Conservation (phyloP, 2,329 filamentous ascomycete species). For the Diaporthe sp. region DNA sequence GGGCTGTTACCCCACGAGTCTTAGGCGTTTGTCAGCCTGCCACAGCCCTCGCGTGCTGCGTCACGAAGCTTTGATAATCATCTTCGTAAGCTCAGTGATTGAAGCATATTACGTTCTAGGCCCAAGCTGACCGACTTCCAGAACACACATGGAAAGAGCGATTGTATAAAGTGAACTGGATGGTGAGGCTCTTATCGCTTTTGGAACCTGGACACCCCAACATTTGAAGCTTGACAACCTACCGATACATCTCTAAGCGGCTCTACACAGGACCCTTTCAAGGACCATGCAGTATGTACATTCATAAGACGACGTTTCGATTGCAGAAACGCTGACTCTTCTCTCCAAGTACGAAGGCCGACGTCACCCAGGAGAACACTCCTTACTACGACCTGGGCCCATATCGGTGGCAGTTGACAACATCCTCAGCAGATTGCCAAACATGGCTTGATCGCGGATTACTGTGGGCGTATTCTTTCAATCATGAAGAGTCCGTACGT, state of each 20-base stretch:
- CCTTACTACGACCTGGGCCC: not conserved
- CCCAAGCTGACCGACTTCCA: not conserved
- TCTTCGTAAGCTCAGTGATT: not conserved
- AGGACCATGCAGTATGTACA: not conserved
- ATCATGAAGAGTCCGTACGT: not conserved
- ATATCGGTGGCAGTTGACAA: not conserved
- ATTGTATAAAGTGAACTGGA: not conserved
- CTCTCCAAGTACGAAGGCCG: not conserved
- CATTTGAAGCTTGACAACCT: no score
- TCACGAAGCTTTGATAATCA: not conserved
- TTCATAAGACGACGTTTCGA: not conserved
- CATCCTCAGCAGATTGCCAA: not conserved
- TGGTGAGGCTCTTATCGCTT: not conserved
- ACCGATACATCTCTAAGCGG: not conserved
- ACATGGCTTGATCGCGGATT: conserved; percentile 6
- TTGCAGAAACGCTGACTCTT: not conserved
- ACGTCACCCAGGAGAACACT: not conserved
- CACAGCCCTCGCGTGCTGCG: not conserved
- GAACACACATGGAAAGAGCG: not conserved
- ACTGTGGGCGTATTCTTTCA: not conserved
- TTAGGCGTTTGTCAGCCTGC: not conserved
- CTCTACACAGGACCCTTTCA: not conserved
- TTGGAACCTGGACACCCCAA: not conserved
- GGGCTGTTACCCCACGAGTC: not conserved
- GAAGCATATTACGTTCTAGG: not conserved